A percentile compares a stretch with the other conserved stretches of the same genome.
Conservation (phyloP, 2,329 filamentous ascomycete genomes). For the Ophiostoma sp. region DNA sequence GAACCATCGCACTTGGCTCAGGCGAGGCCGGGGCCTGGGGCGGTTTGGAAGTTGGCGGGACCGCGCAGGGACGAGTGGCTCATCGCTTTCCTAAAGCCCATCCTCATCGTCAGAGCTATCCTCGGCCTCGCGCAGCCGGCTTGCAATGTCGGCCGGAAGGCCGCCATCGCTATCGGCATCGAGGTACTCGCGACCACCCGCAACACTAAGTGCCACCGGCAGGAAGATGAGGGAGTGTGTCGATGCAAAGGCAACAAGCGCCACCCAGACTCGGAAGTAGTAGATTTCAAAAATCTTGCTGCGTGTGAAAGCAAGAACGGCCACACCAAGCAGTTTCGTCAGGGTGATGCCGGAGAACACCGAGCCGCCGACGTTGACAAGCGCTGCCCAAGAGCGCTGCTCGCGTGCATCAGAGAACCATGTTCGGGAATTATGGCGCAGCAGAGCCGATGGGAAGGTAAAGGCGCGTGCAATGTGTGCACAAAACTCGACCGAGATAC, state of each 20-base stretch:
- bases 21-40: background rate
- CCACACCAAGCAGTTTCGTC: conserved; percentile 89
- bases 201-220: conserved; percentile 79
- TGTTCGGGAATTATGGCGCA: conserved; percentile 74
- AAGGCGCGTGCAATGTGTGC: conserved; percentile 94
- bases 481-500: conserved; percentile 95
- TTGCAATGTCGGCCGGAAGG: conserved; percentile 81
- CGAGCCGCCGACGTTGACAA: conserved; percentile 90
- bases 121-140: conserved; percentile 54
- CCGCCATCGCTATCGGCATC: conserved; percentile 85
- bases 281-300: conserved; percentile 99
- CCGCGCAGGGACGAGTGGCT: background rate
- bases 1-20: background rate
- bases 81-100: conserved; percentile 30
- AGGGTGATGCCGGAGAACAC: conserved; percentile 96
- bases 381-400: conserved; percentile 82
- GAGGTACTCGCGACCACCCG: conserved; percentile 81
- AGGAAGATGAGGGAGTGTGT: conserved; percentile 86
- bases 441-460: conserved; percentile 78
- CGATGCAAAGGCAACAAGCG: conserved; percentile 83
- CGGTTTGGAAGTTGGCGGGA: background rate
- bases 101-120: conserved; percentile 68
- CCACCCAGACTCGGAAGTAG: conserved; percentile 95
- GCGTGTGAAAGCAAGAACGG: conserved; percentile 85
- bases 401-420: conserved; percentile 70